phyloP scores from a whole-genome alignment of 2,329 filamentous ascomycete genomes.

The Bertia moriformis region DNA sequence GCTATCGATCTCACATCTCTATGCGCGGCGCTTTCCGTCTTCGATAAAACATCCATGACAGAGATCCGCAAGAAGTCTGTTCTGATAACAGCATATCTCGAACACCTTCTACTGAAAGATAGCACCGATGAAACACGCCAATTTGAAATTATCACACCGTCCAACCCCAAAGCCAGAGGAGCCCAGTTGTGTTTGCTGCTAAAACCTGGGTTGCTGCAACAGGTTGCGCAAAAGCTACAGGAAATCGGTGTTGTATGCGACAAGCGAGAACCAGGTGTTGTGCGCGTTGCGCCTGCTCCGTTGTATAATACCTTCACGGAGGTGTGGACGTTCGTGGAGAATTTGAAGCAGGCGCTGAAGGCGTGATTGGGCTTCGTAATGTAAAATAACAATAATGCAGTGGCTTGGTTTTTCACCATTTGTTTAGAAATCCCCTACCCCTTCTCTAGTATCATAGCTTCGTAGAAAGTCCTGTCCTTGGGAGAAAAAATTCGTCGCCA shows the following conservation, averaged over 20 bases:
- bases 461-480: constrained; percentile 1
- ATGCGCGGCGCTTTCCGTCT: constrained; percentile 58
- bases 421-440: background rate
- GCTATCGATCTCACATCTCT: constrained; percentile 67
- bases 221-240: constrained; percentile 35
- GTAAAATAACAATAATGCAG: no score
- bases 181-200: constrained; percentile 23
- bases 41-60: constrained; percentile 55
- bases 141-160: constrained; percentile 26
- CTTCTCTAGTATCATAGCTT: background rate
- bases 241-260: constrained; percentile 43
- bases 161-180: constrained; percentile 9
- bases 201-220: constrained; percentile 35
- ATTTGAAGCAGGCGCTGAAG: constrained; percentile 17
- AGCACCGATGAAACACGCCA: constrained; percentile 8
- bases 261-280: constrained; percentile 49
- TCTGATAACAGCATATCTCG: constrained; percentile 62
- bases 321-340: constrained; percentile 33
- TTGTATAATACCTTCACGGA: constrained; percentile 50
- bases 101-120: constrained; percentile 39
- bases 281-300: constrained; percentile 49
- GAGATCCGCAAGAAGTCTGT: constrained; percentile 58
- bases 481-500: constrained; percentile 1
- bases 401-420: no score
- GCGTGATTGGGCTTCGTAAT: background rate